A percentile compares a stretch with the other conserved stretches of the same genome.
Evolutionary conservation across 2,329 filamentous ascomycete genomes (phyloP).

Genomic region (Tolypocladium tropicale): DNA sequence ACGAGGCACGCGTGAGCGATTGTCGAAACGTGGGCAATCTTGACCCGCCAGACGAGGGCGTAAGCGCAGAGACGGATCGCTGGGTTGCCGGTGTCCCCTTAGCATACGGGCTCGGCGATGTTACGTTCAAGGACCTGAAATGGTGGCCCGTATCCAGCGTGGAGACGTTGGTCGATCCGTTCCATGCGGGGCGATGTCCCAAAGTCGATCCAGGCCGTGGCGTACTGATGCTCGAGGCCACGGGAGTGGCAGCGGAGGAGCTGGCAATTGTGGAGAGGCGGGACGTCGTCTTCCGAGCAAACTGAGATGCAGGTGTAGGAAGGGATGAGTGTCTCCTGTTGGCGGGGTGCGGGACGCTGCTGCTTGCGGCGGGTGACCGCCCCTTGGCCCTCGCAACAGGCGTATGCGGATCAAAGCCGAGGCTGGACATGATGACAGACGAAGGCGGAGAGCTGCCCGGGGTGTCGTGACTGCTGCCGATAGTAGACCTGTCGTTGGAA

Average conservation of each 20-base stretch:
- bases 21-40: constrained; percentile 40
- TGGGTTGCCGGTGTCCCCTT: constrained; percentile 30
- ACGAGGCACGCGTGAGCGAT: constrained; percentile 32
- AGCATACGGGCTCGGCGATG: constrained; percentile 48
- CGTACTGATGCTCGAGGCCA: constrained; percentile 21
- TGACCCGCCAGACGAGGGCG: constrained; percentile 30
- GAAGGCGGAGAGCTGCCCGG: constrained; percentile 58
- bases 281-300: constrained; percentile 29
- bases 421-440: constrained; percentile 48
- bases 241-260: constrained; percentile 40
- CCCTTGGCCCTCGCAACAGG: constrained; percentile 32
- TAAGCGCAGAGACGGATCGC: constrained; percentile 31
- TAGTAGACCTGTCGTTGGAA: constrained; percentile 66
- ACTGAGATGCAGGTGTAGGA: constrained; percentile 31
- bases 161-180: constrained; percentile 45
- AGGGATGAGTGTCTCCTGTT: constrained; percentile 37
- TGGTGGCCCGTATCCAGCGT: constrained; percentile 57
- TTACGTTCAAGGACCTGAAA: constrained; percentile 52
- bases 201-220: constrained; percentile 35
- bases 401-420: constrained; percentile 39
- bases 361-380: constrained; percentile 37
- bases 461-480: constrained; percentile 59
- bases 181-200: constrained; percentile 62
- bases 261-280: constrained; percentile 36
- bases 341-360: constrained; percentile 33